Base-by-base conservation (phyloP, 306 rosid species). In the Sicyos baderoa region DNA sequence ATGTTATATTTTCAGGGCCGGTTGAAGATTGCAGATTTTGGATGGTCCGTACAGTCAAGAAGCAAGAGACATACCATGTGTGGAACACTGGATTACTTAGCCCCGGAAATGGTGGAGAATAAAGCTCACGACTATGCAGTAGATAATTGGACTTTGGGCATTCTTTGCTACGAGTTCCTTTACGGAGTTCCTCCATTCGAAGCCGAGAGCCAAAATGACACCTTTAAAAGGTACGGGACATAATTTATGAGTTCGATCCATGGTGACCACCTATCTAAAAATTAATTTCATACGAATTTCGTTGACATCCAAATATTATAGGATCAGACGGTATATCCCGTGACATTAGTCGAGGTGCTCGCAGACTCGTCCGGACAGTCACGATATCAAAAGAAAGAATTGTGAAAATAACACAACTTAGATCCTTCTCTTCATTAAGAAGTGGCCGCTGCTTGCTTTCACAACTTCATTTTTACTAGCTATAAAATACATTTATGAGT, bases 41-140 rank as follows among this genome's bases (percentile, higher is more conserved):
- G 97, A 72, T 91, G 97, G 97, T 85, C 96, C 45, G 97, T 88
- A 37, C 92, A 91, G 77, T 87, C 96, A 7, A 83, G 69, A 72
- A 85, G 76, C 78, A 92, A 92, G 81, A 87, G 96, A 62, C 78
- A 68, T 60, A 92, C 95, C 53, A 86, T 92, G 96, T 92, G 97
- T 81, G 97, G 97, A 75, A 92, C 95, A 47, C 78, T 92, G 81
- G 96, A 87, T 77, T 89, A 92, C 71, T 81, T 89, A 76, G 98
- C 98, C 61, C 96, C 98, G 5, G 45, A 40, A 40, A 81, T 92
- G 91, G 91, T 92, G 77, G 93, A 89, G 81, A 83, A 86, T 68
- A 92, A 82, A 78, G 87, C 84, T 82, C 95, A 40, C 45, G 45
- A 40, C 45, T 40, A 40, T 9, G 45, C 97, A 8, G 90, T 92